phyloP scores from a whole-genome alignment of 495 filamentous ascomycete genomes.

The Penicillium samsonianum region DNA sequence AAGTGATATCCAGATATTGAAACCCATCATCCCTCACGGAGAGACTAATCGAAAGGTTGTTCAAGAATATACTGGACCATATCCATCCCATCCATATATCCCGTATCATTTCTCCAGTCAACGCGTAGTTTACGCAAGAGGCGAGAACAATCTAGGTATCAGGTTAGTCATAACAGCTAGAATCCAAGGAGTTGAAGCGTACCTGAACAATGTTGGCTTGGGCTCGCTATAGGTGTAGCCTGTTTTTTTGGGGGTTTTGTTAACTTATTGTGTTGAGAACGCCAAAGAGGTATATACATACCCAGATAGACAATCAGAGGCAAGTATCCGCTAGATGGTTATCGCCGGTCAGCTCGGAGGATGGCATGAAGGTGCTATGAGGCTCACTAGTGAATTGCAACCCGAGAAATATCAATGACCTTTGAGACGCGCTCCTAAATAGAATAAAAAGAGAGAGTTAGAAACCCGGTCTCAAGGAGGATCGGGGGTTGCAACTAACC shows the following conservation, averaged over 20 bases:
- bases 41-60: not conserved
- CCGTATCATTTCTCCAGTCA: not conserved
- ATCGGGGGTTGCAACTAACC: slow-evolving; percentile 51
- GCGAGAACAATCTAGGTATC: slow-evolving; percentile 65
- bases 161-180: slow-evolving; percentile 20
- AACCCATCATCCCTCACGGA: not conserved
- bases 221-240: slow-evolving; percentile 94
- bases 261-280: not conserved
- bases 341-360: slow-evolving; percentile 4
- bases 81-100: not conserved
- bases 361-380: not conserved
- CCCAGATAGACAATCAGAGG: slow-evolving; percentile 96
- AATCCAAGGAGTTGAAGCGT: slow-evolving; percentile 7
- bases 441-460: slow-evolving; percentile 19
- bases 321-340: slow-evolving; percentile 71
- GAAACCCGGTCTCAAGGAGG: slow-evolving; percentile 3
- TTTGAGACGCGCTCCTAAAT: slow-evolving; percentile 90
- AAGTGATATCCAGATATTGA: not conserved
- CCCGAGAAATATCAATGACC: slow-evolving; percentile 88
- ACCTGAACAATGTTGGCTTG: slow-evolving; percentile 91
- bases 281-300: slow-evolving; percentile 42
- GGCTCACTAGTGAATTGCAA: slow-evolving; percentile 92
- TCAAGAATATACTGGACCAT: not conserved
- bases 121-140: slow-evolving; percentile 53
- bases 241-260: slow-evolving; percentile 38